Conservation (phyloP, 2,329 filamentous ascomycete genomes). For the Penicillium aurantiogriseum region DNA sequence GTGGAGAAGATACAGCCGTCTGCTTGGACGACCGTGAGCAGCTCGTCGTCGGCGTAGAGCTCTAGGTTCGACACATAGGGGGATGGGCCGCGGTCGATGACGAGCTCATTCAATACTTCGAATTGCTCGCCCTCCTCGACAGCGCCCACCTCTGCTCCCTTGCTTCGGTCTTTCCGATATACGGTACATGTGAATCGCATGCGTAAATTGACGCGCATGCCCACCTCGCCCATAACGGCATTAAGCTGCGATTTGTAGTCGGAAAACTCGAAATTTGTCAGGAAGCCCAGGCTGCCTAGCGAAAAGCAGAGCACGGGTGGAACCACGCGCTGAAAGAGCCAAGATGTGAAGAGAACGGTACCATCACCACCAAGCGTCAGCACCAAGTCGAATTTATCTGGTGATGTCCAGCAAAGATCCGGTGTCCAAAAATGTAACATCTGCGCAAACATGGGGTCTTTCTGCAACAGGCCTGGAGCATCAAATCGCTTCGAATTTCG, state of each 20-base stretch:
- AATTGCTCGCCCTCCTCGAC: constrained; percentile 91
- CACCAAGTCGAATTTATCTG: constrained; percentile 94
- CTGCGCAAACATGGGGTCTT: constrained; percentile 71
- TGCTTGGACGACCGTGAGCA: constrained; percentile 91
- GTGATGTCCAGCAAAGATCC: constrained; percentile 88
- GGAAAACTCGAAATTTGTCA: constrained; percentile 95
- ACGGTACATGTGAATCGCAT: constrained; percentile 99
- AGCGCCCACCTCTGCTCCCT: constrained; percentile 52
- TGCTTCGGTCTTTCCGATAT: constrained; percentile 64
- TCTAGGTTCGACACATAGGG: constrained; percentile 97
- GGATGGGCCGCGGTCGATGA: constrained; percentile 94
- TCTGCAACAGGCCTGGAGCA: constrained; percentile 66
- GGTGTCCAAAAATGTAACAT: constrained; percentile 97
- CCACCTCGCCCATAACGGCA: constrained; percentile 86
- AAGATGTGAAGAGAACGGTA: constrained; percentile 94
- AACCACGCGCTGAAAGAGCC: constrained; percentile 94
- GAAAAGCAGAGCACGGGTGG: constrained; percentile 91
- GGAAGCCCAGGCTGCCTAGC: constrained; percentile 85
- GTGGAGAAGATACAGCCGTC: constrained; percentile 98
- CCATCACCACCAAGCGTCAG: constrained; percentile 91
- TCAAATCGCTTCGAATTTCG: constrained; percentile 85
- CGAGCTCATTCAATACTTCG: constrained; percentile 95
- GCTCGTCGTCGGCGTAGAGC: constrained; percentile 90
- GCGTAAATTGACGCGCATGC: constrained; percentile 95
- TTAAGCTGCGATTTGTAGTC: constrained; percentile 84